A percentile compares a stretch with the other conserved stretches of the same genome.
These are phyloP conservation scores for Colletotrichum sp. DNA, from an alignment of 2,329 filamentous ascomycete species.

Conservation along the genomic window DNA sequence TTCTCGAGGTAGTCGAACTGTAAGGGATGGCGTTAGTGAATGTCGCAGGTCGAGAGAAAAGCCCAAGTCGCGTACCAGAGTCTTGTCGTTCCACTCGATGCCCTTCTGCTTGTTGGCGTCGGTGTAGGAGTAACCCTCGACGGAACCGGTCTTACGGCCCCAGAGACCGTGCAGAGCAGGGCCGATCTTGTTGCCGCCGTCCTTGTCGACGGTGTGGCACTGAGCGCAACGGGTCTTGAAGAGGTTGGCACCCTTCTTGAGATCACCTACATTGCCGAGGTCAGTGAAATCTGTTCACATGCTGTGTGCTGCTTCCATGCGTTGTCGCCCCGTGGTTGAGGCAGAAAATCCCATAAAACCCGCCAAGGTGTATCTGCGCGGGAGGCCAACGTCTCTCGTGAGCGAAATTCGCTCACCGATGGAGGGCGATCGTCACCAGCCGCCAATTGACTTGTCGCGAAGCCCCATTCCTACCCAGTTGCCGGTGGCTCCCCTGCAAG, in stretches of 20 bases:
- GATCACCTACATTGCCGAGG: conserved; percentile 68
- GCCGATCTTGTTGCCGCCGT: conserved; percentile 96
- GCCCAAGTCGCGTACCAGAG: conserved; percentile 67
- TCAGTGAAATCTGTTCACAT: conserved; percentile 10
- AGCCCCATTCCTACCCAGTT: neutral
- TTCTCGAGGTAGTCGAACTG: conserved; percentile 99
- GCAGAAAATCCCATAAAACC: neutral
- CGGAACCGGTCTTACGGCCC: conserved; percentile 91
- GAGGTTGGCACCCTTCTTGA: conserved; percentile 96
- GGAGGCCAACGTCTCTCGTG: neutral
- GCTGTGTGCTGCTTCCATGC: neutral
- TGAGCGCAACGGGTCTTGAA: conserved; percentile 99
- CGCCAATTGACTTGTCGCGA: neutral
- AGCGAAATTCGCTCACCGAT: neutral
- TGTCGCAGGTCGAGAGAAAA: neutral
- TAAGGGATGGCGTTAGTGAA: conserved; percentile 19
- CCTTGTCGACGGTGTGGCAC: conserved; percentile 94
- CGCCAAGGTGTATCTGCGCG: neutral
- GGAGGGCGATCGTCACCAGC: neutral
- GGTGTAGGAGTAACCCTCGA: conserved; percentile 95
- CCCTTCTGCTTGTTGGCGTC: conserved; percentile 99
- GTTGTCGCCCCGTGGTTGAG: neutral
- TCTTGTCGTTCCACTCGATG: conserved; percentile 84
- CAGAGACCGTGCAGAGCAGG: conserved; percentile 97
- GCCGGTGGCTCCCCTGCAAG: neutral